Base-by-base conservation (phyloP, 768 basidiomycete genomes). In the Kwoniella mangroviensis region DNA sequence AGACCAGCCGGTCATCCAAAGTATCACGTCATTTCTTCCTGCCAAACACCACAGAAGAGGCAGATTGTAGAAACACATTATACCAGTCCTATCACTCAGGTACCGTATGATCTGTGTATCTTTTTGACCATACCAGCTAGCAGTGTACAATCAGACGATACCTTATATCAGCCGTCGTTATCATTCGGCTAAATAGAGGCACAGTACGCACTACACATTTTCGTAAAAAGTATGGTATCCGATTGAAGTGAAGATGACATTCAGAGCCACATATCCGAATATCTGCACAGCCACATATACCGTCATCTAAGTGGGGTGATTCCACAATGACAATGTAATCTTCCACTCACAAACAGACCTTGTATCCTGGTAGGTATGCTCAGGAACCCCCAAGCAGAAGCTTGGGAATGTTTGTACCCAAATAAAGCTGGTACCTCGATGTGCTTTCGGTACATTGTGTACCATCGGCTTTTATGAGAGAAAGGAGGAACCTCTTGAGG, bases 1-100 rank as follows among this genome's bases (percentile, higher is more conserved):
- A n/a, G 75, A 74, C 75, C 73, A 77, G 6, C 75, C 75, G 10
- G 71, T 72, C 21, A 77, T 4, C 70, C 71, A 77, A n/a, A 77
- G 56, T 22, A 77, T 34, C 19, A 77, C 42, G 58, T 77, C 73
- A 60, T 77, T 77, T 40, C 75, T 41, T 7, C 72, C 73, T 11
- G 75, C 75, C 19, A 74, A 53, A 21, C 64, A 49, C 75, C 75
- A 77, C 2, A 77, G 69, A 6, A 77, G 65, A 9, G 75, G 75
- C 2, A 77, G 24, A 49, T 77, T 74, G 55, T 73, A 77, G 58
- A 77, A 74, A 21, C 57, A 49, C 68, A 77, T 72, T 54, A 77
- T 77, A 34, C 68, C 75, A 4, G 75, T 75, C 17, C 75, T 26
- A 58, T 75, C 75, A n/a, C 69, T 63, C 13, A 75, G 24, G 34